phyloP scores from a whole-genome alignment of 164 flowering plant species.

The Aristolochia californica region DNA sequence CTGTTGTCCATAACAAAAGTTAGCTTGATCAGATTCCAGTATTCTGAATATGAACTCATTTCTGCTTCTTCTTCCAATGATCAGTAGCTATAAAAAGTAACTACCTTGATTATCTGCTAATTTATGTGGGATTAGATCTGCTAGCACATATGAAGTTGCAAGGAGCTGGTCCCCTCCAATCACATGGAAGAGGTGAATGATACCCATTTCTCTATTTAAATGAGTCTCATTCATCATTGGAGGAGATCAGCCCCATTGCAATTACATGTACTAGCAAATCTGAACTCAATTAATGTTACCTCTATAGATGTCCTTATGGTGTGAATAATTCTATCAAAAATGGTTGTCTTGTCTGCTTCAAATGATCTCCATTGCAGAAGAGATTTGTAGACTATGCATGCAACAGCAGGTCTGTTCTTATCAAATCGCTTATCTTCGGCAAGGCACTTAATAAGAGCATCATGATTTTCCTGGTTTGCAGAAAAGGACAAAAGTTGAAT shows the following conservation, averaged over 20 bases:
- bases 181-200: too few relatives aligned
- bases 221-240: conserved; percentile 47
- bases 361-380: conserved; percentile 83
- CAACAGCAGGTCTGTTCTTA: conserved; percentile 48
- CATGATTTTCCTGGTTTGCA: conserved; percentile 55
- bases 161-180: too few relatives aligned
- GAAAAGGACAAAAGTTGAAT: too few relatives aligned
- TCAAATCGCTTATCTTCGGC: conserved; percentile 52
- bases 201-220: too few relatives aligned
- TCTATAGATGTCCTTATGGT: conserved; percentile 51
- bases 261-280: conserved; percentile 70
- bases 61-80: too few relatives aligned
- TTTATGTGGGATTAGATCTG: too few relatives aligned
- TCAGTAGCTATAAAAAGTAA: too few relatives aligned
- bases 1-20: conserved; percentile 14
- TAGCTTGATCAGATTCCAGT: too few relatives aligned
- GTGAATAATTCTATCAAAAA: conserved; percentile 65
- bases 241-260: conserved; percentile 40
- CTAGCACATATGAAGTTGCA: too few relatives aligned
- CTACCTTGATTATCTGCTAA: too few relatives aligned
- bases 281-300: too few relatives aligned
- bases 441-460: conserved; percentile 58
- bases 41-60: too few relatives aligned
- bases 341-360: conserved; percentile 69
- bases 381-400: conserved; percentile 51